Evolutionary conservation across 2,329 filamentous ascomycete species (phyloP), one percentile per base, ranked within the genome.

Genomic region (Decorospora gaudefroyi): DNA sequence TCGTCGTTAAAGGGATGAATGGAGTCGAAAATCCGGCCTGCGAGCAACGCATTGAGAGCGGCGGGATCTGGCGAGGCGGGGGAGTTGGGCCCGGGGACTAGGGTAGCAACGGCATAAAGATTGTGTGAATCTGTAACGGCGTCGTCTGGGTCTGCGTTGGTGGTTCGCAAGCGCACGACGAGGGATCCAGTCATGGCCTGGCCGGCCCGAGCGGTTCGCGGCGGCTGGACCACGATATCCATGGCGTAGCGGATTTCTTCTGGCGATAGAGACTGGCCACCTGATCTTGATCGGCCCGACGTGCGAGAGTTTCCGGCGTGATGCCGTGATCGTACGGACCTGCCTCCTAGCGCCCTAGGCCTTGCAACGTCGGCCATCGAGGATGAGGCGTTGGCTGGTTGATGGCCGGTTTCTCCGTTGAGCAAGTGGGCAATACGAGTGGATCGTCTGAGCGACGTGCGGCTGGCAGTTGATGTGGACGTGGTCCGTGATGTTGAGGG

Each of bases 361-460:
- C 67, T 67, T 52, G 65, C 68, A 55, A 71, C 65, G 59, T 70
- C 61, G 52, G 68, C 66, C 68, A 71, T 70, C 35, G 49, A 39
- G 40, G 54, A 53, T 38, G 40, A 50, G 46, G 56, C 39, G 33
- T 46, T 41, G 31, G 42, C 21, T 46, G 42, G 13, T 23, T 49
- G 59, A 10, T 55, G 53, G 38, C 40, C 29, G 41, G 61, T 46
- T 28, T 62, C 55, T 47, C 49, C 56, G 56, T 62, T 61, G 51
- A 64, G 57, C 29, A 64, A 52, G 30, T 61, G 51, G 36, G 65
- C 64, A 33, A 69, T 59, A 25, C 66, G 62, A 31, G 59, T 62
- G 22, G 67, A 69, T 35, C 67, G 52, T 56, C 66, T 53, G 10
- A 65, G 52, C 30, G 59, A 53, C 23, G 60, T 49, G 44, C 54